These are phyloP conservation scores for Ziziphus jujuba DNA, from an alignment of 306 rosid species.

Conservation along the genomic window DNA sequence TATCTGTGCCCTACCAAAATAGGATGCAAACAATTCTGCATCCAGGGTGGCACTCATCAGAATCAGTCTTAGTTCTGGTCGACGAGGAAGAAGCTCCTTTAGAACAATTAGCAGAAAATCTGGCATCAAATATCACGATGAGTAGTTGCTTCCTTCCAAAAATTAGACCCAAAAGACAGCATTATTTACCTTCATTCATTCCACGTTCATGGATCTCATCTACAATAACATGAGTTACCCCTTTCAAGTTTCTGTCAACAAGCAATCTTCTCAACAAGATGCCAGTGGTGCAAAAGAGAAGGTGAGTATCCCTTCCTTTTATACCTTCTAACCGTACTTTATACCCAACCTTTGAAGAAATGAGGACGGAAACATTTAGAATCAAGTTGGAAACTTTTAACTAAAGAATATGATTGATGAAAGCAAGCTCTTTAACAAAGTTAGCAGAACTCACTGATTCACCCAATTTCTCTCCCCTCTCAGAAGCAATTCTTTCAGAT, in stretches of 20 bases:
- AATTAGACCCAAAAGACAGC: slow-evolving; percentile 22
- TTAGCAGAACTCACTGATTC: slow-evolving; percentile 76
- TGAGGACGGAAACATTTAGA: slow-evolving; percentile 18
- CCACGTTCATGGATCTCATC: slow-evolving; percentile 99
- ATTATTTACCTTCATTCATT: slow-evolving; percentile 87
- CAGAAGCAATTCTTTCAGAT: slow-evolving; percentile 91
- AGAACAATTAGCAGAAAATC: slow-evolving; percentile 96
- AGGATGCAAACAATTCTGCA: slow-evolving; percentile 82
- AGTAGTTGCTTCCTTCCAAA: slow-evolving; percentile 35
- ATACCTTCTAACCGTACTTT: slow-evolving; percentile 96
- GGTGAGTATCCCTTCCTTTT: slow-evolving; percentile 87
- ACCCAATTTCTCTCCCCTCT: slow-evolving; percentile 95
- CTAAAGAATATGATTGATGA: slow-evolving; percentile 13
- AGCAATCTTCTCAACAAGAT: slow-evolving; percentile 90
- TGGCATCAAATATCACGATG: slow-evolving; percentile 46
- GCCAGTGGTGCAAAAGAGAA: slow-evolving; percentile 97
- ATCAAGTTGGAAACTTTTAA: slow-evolving; percentile 16
- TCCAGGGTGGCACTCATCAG: slow-evolving; percentile 99
- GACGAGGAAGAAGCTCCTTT: slow-evolving; percentile 82
- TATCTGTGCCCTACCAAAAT: slow-evolving; percentile 62
- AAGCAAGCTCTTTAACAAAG: slow-evolving; percentile 14
- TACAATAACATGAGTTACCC: slow-evolving; percentile 88
- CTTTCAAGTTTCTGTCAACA: slow-evolving; percentile 80
- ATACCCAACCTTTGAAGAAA: slow-evolving; percentile 74
- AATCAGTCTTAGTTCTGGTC: slow-evolving; percentile 83